phyloP scores from a whole-genome alignment of 1,284 basidiomycete species.

The Melampsora larici-populina region DNA sequence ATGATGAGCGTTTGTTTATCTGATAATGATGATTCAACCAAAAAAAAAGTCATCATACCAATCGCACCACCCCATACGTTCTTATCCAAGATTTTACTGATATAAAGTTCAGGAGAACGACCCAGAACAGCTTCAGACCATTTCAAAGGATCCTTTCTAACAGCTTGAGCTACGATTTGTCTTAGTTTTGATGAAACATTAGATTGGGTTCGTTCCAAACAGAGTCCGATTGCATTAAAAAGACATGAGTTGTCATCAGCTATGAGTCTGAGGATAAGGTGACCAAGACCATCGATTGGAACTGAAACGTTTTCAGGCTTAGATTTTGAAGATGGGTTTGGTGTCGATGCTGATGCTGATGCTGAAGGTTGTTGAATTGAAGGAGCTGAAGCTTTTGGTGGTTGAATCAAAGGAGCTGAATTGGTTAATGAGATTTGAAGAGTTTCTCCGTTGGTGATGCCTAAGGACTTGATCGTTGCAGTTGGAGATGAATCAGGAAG shows the following conservation, averaged over 20 bases:
- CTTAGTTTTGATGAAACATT: conserved; percentile 57
- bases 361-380: conserved; percentile 38
- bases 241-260: conserved; percentile 92
- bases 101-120: conserved; percentile 70
- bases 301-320: conserved; percentile 61
- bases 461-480: conserved; percentile 69
- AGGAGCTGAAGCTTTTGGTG: conserved; percentile 16
- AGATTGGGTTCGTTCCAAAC: conserved; percentile 74
- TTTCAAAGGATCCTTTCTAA: conserved; percentile 48
- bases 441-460: conserved; percentile 72
- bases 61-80: conserved; percentile 90
- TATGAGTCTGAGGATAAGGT: conserved; percentile 63
- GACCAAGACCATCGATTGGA: conserved; percentile 57
- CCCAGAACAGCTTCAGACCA: conserved; percentile 54
- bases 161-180: conserved; percentile 59
- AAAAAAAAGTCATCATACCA: conserved; percentile 49
- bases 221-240: conserved; percentile 76
- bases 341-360: conserved; percentile 45
- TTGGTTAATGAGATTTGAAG: conserved; percentile 66
- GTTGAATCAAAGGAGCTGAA: conserved; percentile 47
- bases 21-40: neutral
- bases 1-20: neutral
- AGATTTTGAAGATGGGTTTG: conserved; percentile 49
- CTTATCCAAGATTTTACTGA: conserved; percentile 71
- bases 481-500: conserved; percentile 67